A percentile compares a stretch with the other conserved stretches of the same genome.
These are phyloP conservation scores for Westerdykella aurantiaca DNA, from an alignment of 2,329 filamentous ascomycete species.

Conservation along the genomic window DNA sequence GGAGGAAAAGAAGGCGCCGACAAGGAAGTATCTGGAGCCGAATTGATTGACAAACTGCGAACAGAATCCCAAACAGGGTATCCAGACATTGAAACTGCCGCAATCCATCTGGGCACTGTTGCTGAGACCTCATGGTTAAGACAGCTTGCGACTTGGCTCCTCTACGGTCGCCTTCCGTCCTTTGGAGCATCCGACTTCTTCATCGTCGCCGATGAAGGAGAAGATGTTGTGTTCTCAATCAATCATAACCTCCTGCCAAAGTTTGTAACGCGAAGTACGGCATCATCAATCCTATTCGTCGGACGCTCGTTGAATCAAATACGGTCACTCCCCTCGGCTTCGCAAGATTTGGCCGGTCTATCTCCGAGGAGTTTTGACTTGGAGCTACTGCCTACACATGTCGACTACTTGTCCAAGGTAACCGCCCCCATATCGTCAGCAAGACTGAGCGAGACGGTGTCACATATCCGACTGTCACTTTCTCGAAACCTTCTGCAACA, in stretches of 20 bases:
- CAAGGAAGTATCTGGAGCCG: constrained; percentile 57
- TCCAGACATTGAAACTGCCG: constrained; percentile 72
- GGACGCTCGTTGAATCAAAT: constrained; percentile 86
- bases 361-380: constrained; percentile 43
- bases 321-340: constrained; percentile 39
- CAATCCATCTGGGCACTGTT: constrained; percentile 63
- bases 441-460: constrained; percentile 65
- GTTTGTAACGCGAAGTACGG: constrained; percentile 70
- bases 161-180: constrained; percentile 77
- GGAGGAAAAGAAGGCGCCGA: constrained; percentile 11
- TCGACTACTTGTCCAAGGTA: constrained; percentile 62
- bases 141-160: constrained; percentile 81
- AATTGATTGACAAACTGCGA: constrained; percentile 71
- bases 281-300: constrained; percentile 81
- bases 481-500: constrained; percentile 80
- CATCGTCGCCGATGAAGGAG: constrained; percentile 45
- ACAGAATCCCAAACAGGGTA: constrained; percentile 81
- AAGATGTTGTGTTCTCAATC: constrained; percentile 27
- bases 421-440: constrained; percentile 67
- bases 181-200: constrained; percentile 85
- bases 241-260: constrained; percentile 59
- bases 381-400: constrained; percentile 61
- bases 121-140: constrained; percentile 90
- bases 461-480: constrained; percentile 70
- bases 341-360: constrained; percentile 20